Conservation (phyloP, 2,329 filamentous ascomycete species). For the Diaporthe vaccinii region DNA sequence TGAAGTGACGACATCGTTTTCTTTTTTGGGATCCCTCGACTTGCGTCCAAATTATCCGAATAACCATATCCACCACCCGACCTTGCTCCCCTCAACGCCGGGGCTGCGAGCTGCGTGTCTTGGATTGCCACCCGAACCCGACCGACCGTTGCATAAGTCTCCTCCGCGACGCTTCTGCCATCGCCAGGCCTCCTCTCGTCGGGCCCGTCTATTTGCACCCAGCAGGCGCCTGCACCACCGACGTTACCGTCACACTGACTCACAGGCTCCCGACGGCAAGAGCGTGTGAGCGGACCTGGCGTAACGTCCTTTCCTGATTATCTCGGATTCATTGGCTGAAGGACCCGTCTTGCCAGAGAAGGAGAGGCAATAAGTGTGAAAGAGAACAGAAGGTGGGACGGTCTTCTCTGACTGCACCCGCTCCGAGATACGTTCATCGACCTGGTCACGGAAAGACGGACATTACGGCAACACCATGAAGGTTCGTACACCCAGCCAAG, state of each 20-base stretch:
- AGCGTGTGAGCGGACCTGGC: conserved; percentile 35
- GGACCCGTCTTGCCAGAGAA: conserved; percentile 6
- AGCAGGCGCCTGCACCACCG: conserved; percentile 10
- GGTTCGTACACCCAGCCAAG: conserved; percentile 34
- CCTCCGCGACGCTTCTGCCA: neutral
- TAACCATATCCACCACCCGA: conserved; percentile 15
- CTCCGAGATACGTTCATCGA: conserved; percentile 23
- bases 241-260: conserved; percentile 37
- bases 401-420: conserved; percentile 31
- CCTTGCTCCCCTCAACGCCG: neutral
- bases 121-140: conserved; percentile 26
- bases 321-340: conserved; percentile 32
- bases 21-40: conserved; percentile 29
- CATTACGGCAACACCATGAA: conserved; percentile 37
- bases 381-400: conserved; percentile 16
- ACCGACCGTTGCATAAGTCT: conserved; percentile 15
- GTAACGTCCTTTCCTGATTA: conserved; percentile 27
- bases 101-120: conserved; percentile 20
- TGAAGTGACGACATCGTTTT: conserved; percentile 36
- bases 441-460: conserved; percentile 24
- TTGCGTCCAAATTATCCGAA: conserved; percentile 30
- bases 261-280: conserved; percentile 37
- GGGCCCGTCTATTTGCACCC: conserved; percentile 8
- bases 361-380: neutral
- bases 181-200: conserved; percentile 3